Evolutionary conservation across 163 green algal species (phyloP).

Genomic region (Chlorella variabilis): DNA sequence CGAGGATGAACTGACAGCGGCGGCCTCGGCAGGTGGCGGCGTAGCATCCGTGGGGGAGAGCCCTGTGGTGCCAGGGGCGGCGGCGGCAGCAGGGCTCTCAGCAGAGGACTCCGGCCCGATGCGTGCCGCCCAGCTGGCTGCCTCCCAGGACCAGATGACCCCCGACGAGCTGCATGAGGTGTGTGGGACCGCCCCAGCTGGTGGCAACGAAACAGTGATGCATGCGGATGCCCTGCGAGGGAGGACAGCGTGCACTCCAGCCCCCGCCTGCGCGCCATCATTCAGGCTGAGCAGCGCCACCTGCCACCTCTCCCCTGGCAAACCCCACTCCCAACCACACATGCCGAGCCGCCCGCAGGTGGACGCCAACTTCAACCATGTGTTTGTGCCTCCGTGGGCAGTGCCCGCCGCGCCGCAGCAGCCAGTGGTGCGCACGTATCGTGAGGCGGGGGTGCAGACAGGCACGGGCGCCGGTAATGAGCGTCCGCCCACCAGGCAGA

Average conservation of each 20-base stretch:
- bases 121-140: slow-evolving; percentile 12
- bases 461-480: background rate
- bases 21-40: background rate
- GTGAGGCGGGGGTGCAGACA: slow-evolving; percentile 24
- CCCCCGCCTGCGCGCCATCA: too few species aligned
- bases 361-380: slow-evolving; percentile 9
- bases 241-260: too few species aligned
- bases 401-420: background rate
- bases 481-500: background rate
- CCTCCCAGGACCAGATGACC: slow-evolving; percentile 6
- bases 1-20: background rate
- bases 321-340: too few species aligned
- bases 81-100: background rate
- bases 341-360: slow-evolving; percentile 19
- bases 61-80: too few species aligned
- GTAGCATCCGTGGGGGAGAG: background rate
- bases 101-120: background rate
- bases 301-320: too few species aligned
- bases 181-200: too few species aligned
- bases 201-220: too few species aligned
- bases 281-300: too few species aligned
- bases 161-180: slow-evolving; percentile 12
- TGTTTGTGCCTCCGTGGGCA: slow-evolving; percentile 37
- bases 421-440: background rate
- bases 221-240: too few species aligned